These are phyloP conservation scores for Acanthamoeba healyi DNA, from an alignment of 208 protist species.

Conservation along the genomic window DNA sequence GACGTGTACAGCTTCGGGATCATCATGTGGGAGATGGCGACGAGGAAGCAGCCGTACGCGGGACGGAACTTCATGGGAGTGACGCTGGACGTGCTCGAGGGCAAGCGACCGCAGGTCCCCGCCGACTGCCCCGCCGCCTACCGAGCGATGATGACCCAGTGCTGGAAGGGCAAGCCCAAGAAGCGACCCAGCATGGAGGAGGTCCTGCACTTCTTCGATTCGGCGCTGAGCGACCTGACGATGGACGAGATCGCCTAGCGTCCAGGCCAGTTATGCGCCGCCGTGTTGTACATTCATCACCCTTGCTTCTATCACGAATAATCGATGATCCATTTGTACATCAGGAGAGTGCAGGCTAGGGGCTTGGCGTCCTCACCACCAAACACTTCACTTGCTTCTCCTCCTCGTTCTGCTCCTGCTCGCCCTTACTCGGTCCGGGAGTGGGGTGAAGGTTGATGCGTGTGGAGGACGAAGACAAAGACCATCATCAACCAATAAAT, in stretches of 20 bases:
- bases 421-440: too few relatives aligned
- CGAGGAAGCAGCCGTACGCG: conserved; percentile 22
- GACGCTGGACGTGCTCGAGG: conserved; percentile 52
- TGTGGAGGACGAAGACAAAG: too few relatives aligned
- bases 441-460: too few relatives aligned
- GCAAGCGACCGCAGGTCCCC: conserved; percentile 20
- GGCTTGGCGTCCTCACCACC: too few relatives aligned
- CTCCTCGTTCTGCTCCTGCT: too few relatives aligned
- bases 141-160: neutral
- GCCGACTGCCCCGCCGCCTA: conserved; percentile 22
- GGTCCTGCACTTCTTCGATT: neutral
- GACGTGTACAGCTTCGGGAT: conserved; percentile 52
- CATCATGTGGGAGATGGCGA: conserved; percentile 52
- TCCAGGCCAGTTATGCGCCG: neutral
- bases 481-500: neutral
- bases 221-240: neutral
- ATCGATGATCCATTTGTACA: too few relatives aligned
- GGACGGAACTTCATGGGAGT: conserved; percentile 63
- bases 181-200: conserved; percentile 51
- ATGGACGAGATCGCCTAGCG: neutral
- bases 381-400: too few relatives aligned
- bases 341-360: too few relatives aligned
- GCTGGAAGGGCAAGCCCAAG: conserved; percentile 39
- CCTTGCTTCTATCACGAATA: too few relatives aligned
- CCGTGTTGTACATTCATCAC: neutral